Base-by-base conservation (phyloP, 2,329 filamentous ascomycete genomes). In the Cadophora gregata region DNA sequence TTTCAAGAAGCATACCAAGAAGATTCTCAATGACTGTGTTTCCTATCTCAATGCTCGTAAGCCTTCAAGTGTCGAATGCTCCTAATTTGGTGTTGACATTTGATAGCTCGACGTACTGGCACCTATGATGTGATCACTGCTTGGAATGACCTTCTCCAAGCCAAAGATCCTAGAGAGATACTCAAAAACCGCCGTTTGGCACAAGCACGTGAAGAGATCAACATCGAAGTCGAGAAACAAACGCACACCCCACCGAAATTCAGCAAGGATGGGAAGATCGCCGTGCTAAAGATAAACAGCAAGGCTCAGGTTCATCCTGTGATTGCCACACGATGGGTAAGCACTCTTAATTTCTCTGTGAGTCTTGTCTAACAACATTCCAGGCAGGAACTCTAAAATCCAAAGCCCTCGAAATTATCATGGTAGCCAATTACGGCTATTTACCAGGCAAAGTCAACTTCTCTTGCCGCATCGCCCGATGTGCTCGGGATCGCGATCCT, bases 381-480 rank as follows among this genome's bases (percentile, higher is more conserved):
- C 29, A 74, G 72, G 85, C 88, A 0, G 85, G 86, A 0, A 82
- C 86, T 69, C 78, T 91, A 3, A 83, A 83, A 56, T 87, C 85
- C 0, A 80, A 83, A 58, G 84, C 83, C 63, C 79, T 91, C 1
- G 85, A 90, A 72, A 85, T 90, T 1, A 81, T 92, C 8, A 80
- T 91, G 70, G 88, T 88, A 4, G 89, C 88, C 0, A 91, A 92
- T 64, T 85, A 88, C 64, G 88, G 88, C 0, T 91, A 91, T 70
- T 74, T 89, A 0, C 82, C 85, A 0, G 87, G 81, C 1, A 83
- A 85, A 75, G 88, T 91, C 27, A 89, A 90, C 72, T 91, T 91
- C 77, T 89, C 86, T 1, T 91, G 89, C 69, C 83, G 89, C 1
- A 78, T 91, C 7, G 83, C 88, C 0, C 80, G 83, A 56, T 84